phyloP scores from a whole-genome alignment of 2,329 filamentous ascomycete genomes.

The Neurospora sp. region DNA sequence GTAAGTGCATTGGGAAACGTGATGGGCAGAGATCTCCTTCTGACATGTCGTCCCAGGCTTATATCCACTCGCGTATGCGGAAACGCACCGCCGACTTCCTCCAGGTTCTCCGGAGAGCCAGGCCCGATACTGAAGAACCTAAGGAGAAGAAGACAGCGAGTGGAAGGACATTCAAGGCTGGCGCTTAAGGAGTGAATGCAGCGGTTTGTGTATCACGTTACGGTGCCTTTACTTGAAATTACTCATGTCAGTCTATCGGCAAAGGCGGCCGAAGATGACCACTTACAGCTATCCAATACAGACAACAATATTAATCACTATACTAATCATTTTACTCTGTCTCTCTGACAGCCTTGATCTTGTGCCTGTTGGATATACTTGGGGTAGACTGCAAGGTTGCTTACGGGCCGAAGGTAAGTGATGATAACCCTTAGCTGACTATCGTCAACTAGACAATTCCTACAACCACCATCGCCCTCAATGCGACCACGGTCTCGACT shows the following conservation, averaged over 20 bases:
- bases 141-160: conserved; percentile 97
- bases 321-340: background rate
- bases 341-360: background rate
- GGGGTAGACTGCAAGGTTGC: too few relatives aligned
- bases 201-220: background rate
- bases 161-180: conserved; percentile 73
- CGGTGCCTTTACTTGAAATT: background rate
- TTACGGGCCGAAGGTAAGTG: background rate
- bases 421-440: background rate
- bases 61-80: conserved; percentile 97
- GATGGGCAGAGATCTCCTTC: background rate
- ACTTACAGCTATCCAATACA: background rate
- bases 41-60: conserved; percentile 49
- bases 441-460: background rate
- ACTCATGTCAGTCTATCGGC: background rate
- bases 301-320: background rate
- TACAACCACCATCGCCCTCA: conserved; percentile 3
- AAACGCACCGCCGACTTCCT: conserved; percentile 96
- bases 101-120: conserved; percentile 92
- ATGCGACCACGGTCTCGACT: conserved; percentile 27
- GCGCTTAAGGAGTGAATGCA: conserved; percentile 8
- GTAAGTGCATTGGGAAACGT: conserved; percentile 26
- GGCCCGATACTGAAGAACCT: conserved; percentile 82
- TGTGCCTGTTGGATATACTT: background rate
- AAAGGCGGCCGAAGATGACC: background rate